Conservation (phyloP, 495 filamentous ascomycete species). For the Amniculicola lignicola region DNA sequence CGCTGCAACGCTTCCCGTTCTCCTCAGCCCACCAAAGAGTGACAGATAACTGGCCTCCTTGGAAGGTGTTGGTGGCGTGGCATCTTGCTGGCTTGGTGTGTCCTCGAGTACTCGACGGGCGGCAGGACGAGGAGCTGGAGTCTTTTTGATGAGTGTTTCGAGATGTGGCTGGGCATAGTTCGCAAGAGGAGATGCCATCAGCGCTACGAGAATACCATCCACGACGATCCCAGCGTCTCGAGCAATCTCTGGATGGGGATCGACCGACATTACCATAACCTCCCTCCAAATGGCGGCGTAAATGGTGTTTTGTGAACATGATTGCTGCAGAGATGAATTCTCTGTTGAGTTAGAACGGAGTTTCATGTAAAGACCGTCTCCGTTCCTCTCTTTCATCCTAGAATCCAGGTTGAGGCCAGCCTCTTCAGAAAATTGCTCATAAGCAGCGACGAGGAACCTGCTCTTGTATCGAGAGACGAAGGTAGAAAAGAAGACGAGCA, state of each 20-base stretch:
- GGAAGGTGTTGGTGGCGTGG: conserved; percentile 52
- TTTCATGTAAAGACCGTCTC: conserved; percentile 30
- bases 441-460: conserved; percentile 88
- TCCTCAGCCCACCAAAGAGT: conserved; percentile 51
- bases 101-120: conserved; percentile 7
- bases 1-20: conserved; percentile 70
- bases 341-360: not conserved
- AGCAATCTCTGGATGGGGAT: conserved; percentile 91
- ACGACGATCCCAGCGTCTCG: conserved; percentile 75
- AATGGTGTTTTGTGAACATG: conserved; percentile 76
- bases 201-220: conserved; percentile 73
- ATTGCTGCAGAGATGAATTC: conserved; percentile 18
- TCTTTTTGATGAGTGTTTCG: conserved; percentile 66
- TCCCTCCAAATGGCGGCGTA: conserved; percentile 94
- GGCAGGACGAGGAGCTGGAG: conserved; percentile 19
- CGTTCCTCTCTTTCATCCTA: conserved; percentile 19
- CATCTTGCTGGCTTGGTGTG: conserved; percentile 40
- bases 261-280: conserved; percentile 80
- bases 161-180: conserved; percentile 65
- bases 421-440: conserved; percentile 85
- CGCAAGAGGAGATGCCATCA: conserved; percentile 75
- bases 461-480: conserved; percentile 89
- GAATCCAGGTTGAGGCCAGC: conserved; percentile 37
- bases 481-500: conserved; percentile 88
- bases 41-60: conserved; percentile 66